Evolutionary conservation across 2,329 filamentous ascomycete species (phyloP), one percentile per base, ranked within the genome.

Genomic region (Akanthomyces muscarius): DNA sequence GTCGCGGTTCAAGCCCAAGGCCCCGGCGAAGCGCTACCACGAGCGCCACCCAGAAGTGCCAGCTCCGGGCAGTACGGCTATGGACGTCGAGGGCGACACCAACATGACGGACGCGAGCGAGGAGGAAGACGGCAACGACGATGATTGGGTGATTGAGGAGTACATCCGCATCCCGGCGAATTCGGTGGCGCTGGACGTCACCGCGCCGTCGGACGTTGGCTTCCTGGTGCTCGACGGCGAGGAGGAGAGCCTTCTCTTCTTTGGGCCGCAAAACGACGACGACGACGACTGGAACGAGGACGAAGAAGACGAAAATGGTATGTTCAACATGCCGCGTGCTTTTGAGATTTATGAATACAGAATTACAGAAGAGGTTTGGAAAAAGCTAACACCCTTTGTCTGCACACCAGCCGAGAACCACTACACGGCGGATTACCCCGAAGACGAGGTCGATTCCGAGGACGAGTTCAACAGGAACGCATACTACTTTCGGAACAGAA

Each of bases 351-450:
- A 30, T 30, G 28, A 6, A 30, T 30, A n/a, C n/a, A n/a, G n/a
- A n/a, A n/a, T n/a, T n/a, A n/a, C n/a, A 30, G 6, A 30, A 6
- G 21, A 21, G 21, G 21, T 21, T 30, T 30, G 21, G 18, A 28
- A 16, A 45, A 13, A 47, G 33, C 62, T 62, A 52, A 66, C 65
- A 36, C 44, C 13, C 51, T 30, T n/a, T 25, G 13, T 25, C 33
- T 36, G 7, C 7, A 11, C 33, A 36, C 33, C 18, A 87, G 88
- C 90, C 42, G 90, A 93, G 71, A 89, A 91, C 69, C 87, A 91
- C 74, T 92, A 92, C 71, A 86, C 87, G 4, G 88, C 89, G 61
- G 90, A 93, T 72, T 93, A 93, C 68, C 90, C 90, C 0, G 90
- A 93, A 65, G 89, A 93, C 61, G 90, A 93, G 71, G 82, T 92